These are phyloP conservation scores for Aegilops bicornis DNA, from an alignment of 176 grass and related monocot genomes.

Conservation along the genomic window DNA sequence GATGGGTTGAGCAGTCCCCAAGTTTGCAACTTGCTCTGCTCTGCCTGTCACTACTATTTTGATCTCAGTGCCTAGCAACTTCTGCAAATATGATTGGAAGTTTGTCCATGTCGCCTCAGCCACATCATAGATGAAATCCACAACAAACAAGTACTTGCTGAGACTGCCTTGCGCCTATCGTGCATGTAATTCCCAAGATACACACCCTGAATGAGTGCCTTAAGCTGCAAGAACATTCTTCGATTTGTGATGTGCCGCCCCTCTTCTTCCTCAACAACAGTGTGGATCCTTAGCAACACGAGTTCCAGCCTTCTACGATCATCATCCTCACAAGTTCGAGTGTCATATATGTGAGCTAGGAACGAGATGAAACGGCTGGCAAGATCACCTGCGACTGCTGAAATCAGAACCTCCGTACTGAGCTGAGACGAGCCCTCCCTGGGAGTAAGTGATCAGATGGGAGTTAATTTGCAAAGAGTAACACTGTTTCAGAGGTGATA, in stretches of 20 bases:
- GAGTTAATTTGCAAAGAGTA: background rate
- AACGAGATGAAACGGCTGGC: slow-evolving; percentile 30
- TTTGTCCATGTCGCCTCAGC: slow-evolving; percentile 24
- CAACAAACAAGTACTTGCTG: slow-evolving; percentile 24
- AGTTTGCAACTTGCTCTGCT: background rate
- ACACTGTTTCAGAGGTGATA: background rate
- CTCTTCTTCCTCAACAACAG: slow-evolving; percentile 27
- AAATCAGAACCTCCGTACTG: background rate
- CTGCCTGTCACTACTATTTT: slow-evolving; percentile 27
- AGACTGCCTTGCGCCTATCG: background rate
- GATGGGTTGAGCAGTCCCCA: slow-evolving; percentile 28
- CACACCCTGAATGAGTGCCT: slow-evolving; percentile 5
- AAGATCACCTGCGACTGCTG: slow-evolving; percentile 3
- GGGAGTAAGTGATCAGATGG: background rate
- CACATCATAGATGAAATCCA: slow-evolving; percentile 1
- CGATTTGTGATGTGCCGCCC: background rate
- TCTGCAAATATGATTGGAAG: slow-evolving; percentile 14
- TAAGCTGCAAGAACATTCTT: slow-evolving; percentile 31
- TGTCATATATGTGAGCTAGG: background rate
- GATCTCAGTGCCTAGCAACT: background rate
- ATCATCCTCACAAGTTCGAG: background rate
- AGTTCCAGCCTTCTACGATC: slow-evolving; percentile 12
- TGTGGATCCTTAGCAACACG: slow-evolving; percentile 17
- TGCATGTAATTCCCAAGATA: slow-evolving; percentile 19
- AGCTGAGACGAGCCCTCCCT: background rate